Evolutionary conservation across 2,329 filamentous ascomycete species (phyloP), one percentile per base, ranked within the genome.

Genomic region (Trichoderma brevicompactum): DNA sequence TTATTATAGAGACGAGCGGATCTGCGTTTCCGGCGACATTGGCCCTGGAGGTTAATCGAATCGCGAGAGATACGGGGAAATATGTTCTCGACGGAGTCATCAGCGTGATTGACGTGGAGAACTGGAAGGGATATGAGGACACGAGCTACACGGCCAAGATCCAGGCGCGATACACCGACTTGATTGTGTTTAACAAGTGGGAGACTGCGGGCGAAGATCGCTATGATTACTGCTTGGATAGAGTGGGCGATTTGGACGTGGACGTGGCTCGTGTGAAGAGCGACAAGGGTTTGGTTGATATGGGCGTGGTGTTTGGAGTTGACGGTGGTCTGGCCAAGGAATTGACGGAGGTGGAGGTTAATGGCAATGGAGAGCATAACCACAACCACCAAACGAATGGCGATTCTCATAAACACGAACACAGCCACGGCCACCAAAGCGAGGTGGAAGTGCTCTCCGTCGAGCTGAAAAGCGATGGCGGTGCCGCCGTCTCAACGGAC

Each of bases 131-230:
- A 0, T 97, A 97, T 74, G 92, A 95, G 71, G 93, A 96, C 76
- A 96, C 91, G 28, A 92, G 89, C 66, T 94, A 92, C 74, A 97
- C 94, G 65, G 94, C 94, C 7, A 89, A 90, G 74, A 82, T 97
- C 70, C 94, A 97, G 82, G 94, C 93, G 4, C 83, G 87, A 68
- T 97, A 96, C 76, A 97, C 94, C 10, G 94, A 97, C 77, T 76
- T 97, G 68, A 89, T 97, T 67, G 87, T 97, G 15, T 89, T 96
- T 72, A 97, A 97, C 77, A 97, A 97, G 80, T 96, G 92, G 91
- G 94, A 97, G 79, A 73, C 77, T 6, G 89, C 89, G 9, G 83
- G 85, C 59, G 92, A 96, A 80, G 80, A 88, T 66, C 82, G 87
- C 58, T 88, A 94, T 66, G 93, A 96, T 72, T 83, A 90, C 48